phyloP scores from a whole-genome alignment of 768 basidiomycete genomes.

The Kwoniella europaea region DNA sequence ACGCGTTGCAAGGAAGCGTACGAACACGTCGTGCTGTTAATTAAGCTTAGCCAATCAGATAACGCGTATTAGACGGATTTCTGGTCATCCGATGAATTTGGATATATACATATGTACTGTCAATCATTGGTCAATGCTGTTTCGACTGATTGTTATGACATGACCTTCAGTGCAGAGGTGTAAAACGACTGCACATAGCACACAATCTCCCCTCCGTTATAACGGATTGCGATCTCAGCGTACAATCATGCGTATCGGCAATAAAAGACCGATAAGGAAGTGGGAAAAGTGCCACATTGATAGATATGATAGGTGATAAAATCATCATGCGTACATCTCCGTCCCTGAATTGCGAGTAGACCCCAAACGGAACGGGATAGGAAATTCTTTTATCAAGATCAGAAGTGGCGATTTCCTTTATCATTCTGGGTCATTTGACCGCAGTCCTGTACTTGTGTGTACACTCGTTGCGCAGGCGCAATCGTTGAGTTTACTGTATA shows the following conservation, averaged over 20 bases:
- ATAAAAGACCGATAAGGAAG: conserved; percentile 9
- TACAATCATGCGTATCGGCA: background rate
- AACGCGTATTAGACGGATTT: background rate
- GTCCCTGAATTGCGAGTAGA: background rate
- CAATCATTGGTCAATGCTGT: too few species aligned
- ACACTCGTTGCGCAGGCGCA: too few species aligned
- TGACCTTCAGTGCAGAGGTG: background rate
- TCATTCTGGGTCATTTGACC: background rate
- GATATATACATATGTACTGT: background rate
- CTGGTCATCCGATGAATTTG: background rate
- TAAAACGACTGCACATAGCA: background rate
- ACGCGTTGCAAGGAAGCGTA: too few species aligned
- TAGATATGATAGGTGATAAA: background rate
- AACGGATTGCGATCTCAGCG: background rate
- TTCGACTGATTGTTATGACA: too few species aligned
- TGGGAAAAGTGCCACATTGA: background rate
- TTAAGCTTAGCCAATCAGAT: conserved; percentile 1
- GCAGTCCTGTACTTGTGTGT: too few species aligned
- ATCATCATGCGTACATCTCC: background rate
- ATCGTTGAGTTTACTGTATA: too few species aligned
- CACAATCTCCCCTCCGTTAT: background rate
- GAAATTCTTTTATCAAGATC: background rate
- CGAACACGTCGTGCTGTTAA: background rate
- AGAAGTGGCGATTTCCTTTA: background rate
- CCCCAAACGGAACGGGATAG: background rate